These are phyloP conservation scores for Lomentospora prolificans DNA, from an alignment of 2,329 filamentous ascomycete species.

Conservation along the genomic window DNA sequence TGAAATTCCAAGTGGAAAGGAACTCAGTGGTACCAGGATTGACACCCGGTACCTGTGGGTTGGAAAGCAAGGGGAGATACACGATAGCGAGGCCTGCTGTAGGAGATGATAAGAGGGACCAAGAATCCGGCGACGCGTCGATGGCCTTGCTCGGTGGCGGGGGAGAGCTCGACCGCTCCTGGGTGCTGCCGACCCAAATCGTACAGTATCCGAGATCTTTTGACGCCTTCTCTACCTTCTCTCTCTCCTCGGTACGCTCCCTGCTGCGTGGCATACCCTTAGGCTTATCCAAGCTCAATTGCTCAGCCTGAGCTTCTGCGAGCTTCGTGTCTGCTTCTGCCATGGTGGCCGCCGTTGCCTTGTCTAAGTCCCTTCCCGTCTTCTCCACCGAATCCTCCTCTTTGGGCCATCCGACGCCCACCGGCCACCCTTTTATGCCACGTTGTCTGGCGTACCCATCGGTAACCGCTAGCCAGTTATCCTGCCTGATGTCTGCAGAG, in stretches of 20 bases:
- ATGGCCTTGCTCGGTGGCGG: constrained; percentile 42
- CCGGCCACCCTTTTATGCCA: constrained; percentile 86
- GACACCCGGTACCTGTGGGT: constrained; percentile 69
- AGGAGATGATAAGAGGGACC: constrained; percentile 46
- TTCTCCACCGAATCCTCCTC: constrained; percentile 45
- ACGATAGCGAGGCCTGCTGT: constrained; percentile 80
- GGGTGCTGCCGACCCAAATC: constrained; percentile 81
- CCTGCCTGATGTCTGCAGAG: constrained; percentile 82
- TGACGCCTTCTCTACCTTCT: constrained; percentile 29
- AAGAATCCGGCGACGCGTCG: constrained; percentile 50
- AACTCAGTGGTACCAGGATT: constrained; percentile 77
- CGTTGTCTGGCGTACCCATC: constrained; percentile 89
- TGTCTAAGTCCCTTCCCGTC: constrained; percentile 54
- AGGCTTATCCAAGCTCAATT: constrained; percentile 48
- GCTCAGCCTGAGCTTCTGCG: constrained; percentile 33
- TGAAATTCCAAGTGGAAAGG: constrained; percentile 95
- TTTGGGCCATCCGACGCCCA: constrained; percentile 89
- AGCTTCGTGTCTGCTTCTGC: constrained; percentile 51
- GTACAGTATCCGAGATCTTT: constrained; percentile 83
- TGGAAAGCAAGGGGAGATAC: constrained; percentile 83
- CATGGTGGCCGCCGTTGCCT: constrained; percentile 47
- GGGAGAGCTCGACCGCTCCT: constrained; percentile 55
- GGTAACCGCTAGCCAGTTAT: constrained; percentile 92
- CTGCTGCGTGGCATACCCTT: constrained; percentile 27
- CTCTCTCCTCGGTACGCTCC: constrained; percentile 17